Conservation (phyloP, 2,329 filamentous ascomycete species). For the Pseudocercospora vitis region DNA sequence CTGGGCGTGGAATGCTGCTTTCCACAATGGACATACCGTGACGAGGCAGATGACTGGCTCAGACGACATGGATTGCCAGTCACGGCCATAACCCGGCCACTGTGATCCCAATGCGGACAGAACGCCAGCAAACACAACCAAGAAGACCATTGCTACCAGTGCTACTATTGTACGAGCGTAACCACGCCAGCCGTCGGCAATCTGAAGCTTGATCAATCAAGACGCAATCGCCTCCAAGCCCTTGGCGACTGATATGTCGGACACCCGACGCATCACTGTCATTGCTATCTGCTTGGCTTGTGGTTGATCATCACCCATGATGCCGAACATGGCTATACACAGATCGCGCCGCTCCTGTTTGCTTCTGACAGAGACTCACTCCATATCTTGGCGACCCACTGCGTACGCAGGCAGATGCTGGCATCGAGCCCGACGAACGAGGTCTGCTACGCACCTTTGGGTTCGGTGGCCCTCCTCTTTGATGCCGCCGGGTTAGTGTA, state of each 20-base stretch:
- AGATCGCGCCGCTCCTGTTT: conserved; percentile 17
- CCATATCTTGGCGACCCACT: conserved; percentile 25
- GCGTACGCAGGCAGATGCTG: conserved; percentile 21
- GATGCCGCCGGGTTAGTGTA: conserved; percentile 15
- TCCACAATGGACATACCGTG: conserved; percentile 3
- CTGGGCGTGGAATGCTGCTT: conserved; percentile 15
- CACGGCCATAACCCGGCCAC: not conserved
- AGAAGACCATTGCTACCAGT: not conserved
- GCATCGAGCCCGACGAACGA: conserved; percentile 14
- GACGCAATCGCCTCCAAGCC: conserved; percentile 8
- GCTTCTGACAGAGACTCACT: conserved; percentile 24
- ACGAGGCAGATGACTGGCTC: not conserved
- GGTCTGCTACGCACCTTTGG: conserved; percentile 7
- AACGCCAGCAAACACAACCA: not conserved
- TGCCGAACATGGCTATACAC: conserved; percentile 8
- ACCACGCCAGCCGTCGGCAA: conserved; percentile 10
- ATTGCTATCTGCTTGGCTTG: conserved; percentile 16
- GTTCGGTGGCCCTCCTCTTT: conserved; percentile 10
- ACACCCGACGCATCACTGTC: conserved; percentile 19
- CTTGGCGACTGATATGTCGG: conserved; percentile 22
- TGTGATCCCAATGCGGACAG: not conserved
- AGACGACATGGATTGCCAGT: conserved; percentile 1
- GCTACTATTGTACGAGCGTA: not conserved
- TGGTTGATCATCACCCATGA: conserved; percentile 20
- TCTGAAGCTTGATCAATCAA: conserved; percentile 1